Conservation (phyloP, 2,329 filamentous ascomycete species). For the Cladosporium colombiae region DNA sequence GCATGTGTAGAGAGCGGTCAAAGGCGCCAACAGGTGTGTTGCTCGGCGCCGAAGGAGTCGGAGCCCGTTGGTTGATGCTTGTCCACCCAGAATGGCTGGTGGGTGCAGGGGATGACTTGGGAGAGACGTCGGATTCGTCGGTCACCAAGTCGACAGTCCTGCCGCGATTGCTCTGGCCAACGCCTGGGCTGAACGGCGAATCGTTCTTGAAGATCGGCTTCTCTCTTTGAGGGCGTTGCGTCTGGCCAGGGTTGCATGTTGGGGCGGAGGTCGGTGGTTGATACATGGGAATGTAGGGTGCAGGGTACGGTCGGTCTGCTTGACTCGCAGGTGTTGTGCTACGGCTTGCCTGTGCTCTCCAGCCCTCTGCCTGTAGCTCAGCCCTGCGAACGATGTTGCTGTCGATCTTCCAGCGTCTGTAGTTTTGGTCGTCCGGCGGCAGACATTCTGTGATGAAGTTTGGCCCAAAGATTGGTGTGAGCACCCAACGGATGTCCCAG, state of each 20-base stretch:
- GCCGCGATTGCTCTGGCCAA: slow-evolving; percentile 18
- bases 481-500: slow-evolving; percentile 74
- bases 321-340: slow-evolving; percentile 19
- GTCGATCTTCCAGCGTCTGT: slow-evolving; percentile 47
- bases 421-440: slow-evolving; percentile 61
- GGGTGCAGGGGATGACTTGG: slow-evolving; percentile 28
- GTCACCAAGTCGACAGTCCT: slow-evolving; percentile 17
- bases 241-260: not conserved
- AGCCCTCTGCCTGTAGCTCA: slow-evolving; percentile 40
- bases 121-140: slow-evolving; percentile 32
- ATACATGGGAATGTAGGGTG: slow-evolving; percentile 5
- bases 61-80: slow-evolving; percentile 29
- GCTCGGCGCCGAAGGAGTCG: slow-evolving; percentile 1
- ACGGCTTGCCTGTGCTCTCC: slow-evolving; percentile 31
- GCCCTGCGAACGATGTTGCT: slow-evolving; percentile 41
- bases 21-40: slow-evolving; percentile 16
- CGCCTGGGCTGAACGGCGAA: slow-evolving; percentile 30
- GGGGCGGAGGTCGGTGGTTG: slow-evolving; percentile 26
- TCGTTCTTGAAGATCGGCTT: slow-evolving; percentile 29
- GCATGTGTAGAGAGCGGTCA: not conserved
- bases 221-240: slow-evolving; percentile 20
- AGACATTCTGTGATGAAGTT: slow-evolving; percentile 75
- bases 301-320: not conserved
- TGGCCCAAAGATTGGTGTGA: slow-evolving; percentile 88
- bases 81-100: slow-evolving; percentile 27